Conservation (phyloP, 116 monocot species). For the Cymodocea nodosa region DNA sequence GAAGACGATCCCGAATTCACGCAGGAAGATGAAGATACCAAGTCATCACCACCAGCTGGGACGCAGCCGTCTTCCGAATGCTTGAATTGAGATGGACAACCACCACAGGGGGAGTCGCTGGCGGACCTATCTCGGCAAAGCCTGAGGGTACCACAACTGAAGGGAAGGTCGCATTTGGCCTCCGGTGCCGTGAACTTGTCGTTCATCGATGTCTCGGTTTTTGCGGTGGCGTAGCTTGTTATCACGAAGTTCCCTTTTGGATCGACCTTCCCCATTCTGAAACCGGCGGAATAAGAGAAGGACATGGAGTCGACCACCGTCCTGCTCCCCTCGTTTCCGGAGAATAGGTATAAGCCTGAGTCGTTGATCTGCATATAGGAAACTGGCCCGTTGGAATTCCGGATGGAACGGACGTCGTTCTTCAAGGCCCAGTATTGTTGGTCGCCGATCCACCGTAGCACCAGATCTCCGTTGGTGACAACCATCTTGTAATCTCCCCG, state of each 20-base stretch:
- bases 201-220: conserved; percentile 1
- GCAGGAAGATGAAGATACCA: conserved; percentile 9
- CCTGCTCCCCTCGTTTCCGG: background rate
- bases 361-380: conserved; percentile 35
- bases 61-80: conserved; percentile 12
- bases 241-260: conserved; percentile 24
- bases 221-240: background rate
- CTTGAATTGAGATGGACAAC: conserved; percentile 37
- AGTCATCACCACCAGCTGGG: conserved; percentile 28
- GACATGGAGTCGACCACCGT: conserved; percentile 7
- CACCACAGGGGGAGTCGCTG: conserved; percentile 18
- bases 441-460: conserved; percentile 30
- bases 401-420: conserved; percentile 19
- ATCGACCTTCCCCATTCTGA: conserved; percentile 27
- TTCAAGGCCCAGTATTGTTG: conserved; percentile 60
- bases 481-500: conserved; percentile 28
- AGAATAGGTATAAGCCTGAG: conserved; percentile 45
- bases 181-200: background rate
- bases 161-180: conserved; percentile 43
- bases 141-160: conserved; percentile 28
- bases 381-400: conserved; percentile 24
- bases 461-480: conserved; percentile 25
- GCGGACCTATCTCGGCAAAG: conserved; percentile 21
- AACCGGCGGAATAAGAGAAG: background rate
- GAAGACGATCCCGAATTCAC: background rate